Evolutionary conservation across 768 basidiomycete species (phyloP).

Genomic region (Terana coerulea): DNA sequence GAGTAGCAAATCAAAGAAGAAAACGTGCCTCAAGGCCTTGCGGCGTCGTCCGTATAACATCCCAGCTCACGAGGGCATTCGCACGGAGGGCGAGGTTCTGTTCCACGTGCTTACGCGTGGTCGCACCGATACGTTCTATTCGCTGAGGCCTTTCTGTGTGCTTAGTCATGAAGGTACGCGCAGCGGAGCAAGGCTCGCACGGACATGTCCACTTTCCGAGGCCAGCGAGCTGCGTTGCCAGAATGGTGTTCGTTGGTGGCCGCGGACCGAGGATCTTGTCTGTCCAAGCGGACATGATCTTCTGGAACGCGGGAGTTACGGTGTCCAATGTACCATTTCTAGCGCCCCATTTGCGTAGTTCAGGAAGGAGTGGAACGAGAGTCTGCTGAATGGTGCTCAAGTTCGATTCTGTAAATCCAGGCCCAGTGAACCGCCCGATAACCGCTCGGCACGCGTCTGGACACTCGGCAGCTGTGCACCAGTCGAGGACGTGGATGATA

Average conservation of each 20-base stretch:
- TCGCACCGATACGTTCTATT: background rate
- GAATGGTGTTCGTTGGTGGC: background rate
- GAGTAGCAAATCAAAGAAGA: background rate
- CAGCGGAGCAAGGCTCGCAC: background rate
- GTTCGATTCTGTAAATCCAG: too few relatives aligned
- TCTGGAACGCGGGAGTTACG: too few relatives aligned
- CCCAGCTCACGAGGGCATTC: background rate
- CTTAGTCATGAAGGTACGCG: background rate
- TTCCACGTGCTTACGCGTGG: background rate
- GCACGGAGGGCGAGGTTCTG: background rate
- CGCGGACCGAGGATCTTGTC: background rate
- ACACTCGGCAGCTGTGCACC: too few relatives aligned
- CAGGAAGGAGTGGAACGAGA: too few relatives aligned
- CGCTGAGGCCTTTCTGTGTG: background rate
- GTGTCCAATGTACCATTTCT: too few relatives aligned
- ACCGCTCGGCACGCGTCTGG: too few relatives aligned
- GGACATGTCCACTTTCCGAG: background rate
- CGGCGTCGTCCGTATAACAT: background rate
- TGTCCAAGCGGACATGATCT: too few relatives aligned
- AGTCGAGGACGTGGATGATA: too few relatives aligned
- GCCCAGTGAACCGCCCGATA: too few relatives aligned
- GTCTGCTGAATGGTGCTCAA: too few relatives aligned
- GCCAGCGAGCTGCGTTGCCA: background rate
- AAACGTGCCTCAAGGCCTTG: background rate
- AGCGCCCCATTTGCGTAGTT: too few relatives aligned